A percentile compares a stretch with the other conserved stretches of the same genome.
Evolutionary conservation across 1,284 basidiomycete genomes (phyloP).

Genomic region (Pisolithus thermaeus): DNA sequence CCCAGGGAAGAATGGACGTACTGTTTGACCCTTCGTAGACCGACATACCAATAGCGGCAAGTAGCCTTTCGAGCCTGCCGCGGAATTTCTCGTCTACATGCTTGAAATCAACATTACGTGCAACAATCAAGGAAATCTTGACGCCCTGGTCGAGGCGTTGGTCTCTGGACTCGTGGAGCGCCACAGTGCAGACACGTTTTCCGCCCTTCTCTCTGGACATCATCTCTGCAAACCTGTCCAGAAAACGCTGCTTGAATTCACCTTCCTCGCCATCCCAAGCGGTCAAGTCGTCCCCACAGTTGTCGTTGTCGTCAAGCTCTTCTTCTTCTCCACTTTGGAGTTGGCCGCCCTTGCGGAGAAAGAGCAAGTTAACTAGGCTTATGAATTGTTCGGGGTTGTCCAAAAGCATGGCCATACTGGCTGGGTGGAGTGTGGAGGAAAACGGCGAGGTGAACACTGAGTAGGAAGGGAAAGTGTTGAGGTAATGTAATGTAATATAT

Average conservation of each 20-base stretch:
- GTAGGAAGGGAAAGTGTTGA: neutral
- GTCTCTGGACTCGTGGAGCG: neutral
- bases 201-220: neutral
- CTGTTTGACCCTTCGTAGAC: neutral
- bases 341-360: neutral
- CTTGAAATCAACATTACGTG: neutral
- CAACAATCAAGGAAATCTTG: neutral
- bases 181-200: neutral
- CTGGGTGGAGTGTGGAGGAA: no score
- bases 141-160: neutral
- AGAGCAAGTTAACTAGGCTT: neutral
- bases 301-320: neutral
- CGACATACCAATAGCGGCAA: neutral
- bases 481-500: no score
- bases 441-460: no score
- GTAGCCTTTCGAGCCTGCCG: neutral
- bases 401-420: neutral
- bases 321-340: neutral
- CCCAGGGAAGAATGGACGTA: neutral
- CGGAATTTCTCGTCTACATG: neutral
- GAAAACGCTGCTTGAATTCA: neutral
- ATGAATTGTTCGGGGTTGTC: neutral
- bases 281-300: neutral
- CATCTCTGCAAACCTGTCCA: neutral
- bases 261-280: neutral